Base-by-base conservation (phyloP, 495 filamentous ascomycete species). In the Trichoderma virens region DNA sequence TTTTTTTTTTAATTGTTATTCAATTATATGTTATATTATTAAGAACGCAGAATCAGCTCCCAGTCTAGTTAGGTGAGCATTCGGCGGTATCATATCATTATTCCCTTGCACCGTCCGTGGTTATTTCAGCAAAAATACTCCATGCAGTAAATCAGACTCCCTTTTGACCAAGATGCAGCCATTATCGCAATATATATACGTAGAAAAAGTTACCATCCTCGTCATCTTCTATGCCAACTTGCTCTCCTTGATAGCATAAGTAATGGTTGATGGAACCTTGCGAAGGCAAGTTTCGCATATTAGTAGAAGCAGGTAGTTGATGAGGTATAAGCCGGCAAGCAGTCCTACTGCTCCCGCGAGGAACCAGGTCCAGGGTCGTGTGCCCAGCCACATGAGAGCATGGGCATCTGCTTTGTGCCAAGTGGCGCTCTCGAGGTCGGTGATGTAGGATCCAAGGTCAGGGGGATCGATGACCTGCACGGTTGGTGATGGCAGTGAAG, bases 381-480 rank as follows among this genome's bases (percentile, higher is more conserved):
- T 41, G 9, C 59, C 59, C 31, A 61, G 59, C 31, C 31, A 61
- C 59, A 61, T 61, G 5, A 61, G 35, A 14, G 35, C n/a, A 13
- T 61, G 59, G 38, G 59, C 59, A 25, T 61, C 59, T 23, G 31
- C 59, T 11, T 35, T 25, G 31, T 61, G 59, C 59, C 59, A 61
- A 3, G 59, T 35, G 14, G 59, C 59, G 7, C 31, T 41, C 59
- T 61, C 59, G 20, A 61, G 59, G 27, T 61, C 59, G 31, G 59
- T 61, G 20, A 61, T 61, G 31, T 61, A 61, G 0, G 59, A 5
- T 8, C 2, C 14, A 30, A 61, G 9, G 1, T 23, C 35, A 1
- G 59, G 1, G 11, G 59, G 31, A 27, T 61, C 11, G 31, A 61
- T 41, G 35, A 61, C 59, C 23, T 35, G 13, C 8, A 61, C 31